phyloP scores from a whole-genome alignment of 2,329 filamentous ascomycete species.

The Colletotrichum paranaense region DNA sequence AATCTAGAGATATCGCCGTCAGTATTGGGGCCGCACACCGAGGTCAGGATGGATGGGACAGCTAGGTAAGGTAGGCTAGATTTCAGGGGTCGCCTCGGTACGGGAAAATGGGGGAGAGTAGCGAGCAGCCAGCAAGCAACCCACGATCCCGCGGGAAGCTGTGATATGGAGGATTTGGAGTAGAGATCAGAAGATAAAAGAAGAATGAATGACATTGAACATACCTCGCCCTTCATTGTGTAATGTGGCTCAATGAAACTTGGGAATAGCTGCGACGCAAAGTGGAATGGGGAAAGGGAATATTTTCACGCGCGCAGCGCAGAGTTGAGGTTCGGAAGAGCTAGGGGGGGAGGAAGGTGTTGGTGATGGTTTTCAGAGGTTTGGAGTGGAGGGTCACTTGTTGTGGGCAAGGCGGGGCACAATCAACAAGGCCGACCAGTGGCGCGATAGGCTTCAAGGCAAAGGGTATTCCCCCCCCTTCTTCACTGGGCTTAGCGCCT shows the following conservation, averaged over 20 bases:
- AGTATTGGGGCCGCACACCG: constrained; percentile 19
- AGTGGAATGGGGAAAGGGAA: constrained; percentile 38
- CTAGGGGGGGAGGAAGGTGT: constrained; percentile 41
- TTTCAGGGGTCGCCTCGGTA: constrained; percentile 24
- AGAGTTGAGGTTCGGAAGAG: constrained; percentile 40
- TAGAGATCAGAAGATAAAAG: constrained; percentile 15
- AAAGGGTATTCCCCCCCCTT: constrained; percentile 22
- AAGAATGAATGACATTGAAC: constrained; percentile 39
- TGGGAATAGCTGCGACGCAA: constrained; percentile 37
- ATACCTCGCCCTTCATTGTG: constrained; percentile 70
- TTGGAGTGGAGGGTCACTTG: constrained; percentile 39
- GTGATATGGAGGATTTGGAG: not conserved
- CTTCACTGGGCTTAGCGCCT: constrained; percentile 33
- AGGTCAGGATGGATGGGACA: constrained; percentile 4
- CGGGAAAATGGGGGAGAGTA: constrained; percentile 6
- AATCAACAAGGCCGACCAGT: constrained; percentile 37
- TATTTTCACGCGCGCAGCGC: constrained; percentile 50
- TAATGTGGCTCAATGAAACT: constrained; percentile 37
- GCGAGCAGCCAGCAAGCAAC: constrained; percentile 5
- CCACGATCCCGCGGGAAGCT: constrained; percentile 18
- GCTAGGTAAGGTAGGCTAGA: not conserved
- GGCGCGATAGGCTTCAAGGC: constrained; percentile 32
- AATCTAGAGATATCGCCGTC: constrained; percentile 54
- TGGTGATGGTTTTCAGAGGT: constrained; percentile 49
- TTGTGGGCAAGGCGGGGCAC: constrained; percentile 44